These are phyloP conservation scores for Lachancea thermotolerans DNA, from an alignment of 805 yeast genomes.

Conservation along the genomic window DNA sequence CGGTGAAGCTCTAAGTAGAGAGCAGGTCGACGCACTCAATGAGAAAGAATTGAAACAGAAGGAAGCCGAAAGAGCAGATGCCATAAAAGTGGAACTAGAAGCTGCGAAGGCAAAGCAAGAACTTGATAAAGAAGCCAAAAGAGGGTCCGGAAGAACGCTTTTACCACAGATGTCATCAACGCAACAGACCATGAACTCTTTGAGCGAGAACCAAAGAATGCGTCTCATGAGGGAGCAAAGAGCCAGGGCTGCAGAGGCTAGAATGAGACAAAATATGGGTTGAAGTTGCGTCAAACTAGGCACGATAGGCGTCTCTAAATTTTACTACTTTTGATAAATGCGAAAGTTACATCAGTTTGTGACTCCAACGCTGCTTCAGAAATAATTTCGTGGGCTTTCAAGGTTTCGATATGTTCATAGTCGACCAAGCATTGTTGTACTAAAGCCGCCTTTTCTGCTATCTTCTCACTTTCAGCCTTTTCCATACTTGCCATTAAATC, in stretches of 20 bases:
- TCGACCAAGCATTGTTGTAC: constrained; percentile 55
- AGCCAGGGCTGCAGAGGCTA: constrained; percentile 93
- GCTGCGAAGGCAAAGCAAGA: constrained; percentile 24
- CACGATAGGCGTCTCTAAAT: background rate
- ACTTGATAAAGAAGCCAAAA: constrained; percentile 15
- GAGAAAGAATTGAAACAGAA: constrained; percentile 33
- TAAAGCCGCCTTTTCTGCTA: constrained; percentile 33
- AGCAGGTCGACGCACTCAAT: constrained; percentile 44
- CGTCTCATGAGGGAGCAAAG: constrained; percentile 87
- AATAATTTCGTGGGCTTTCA: constrained; percentile 3
- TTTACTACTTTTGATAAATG: constrained; percentile 22
- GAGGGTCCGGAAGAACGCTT: constrained; percentile 35
- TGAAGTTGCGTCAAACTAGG: constrained; percentile 4
- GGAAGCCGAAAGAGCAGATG: constrained; percentile 35
- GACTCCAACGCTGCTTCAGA: constrained; percentile 18
- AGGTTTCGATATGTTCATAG: constrained; percentile 59
- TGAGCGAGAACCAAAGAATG: constrained; percentile 67
- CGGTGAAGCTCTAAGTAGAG: constrained; percentile 50
- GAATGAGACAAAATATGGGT: constrained; percentile 39
- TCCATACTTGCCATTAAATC: constrained; percentile 29
- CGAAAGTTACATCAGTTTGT: constrained; percentile 19
- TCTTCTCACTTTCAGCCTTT: constrained; percentile 15
- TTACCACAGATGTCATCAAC: constrained; percentile 19
- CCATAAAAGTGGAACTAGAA: constrained; percentile 22
- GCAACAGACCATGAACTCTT: constrained; percentile 47